A percentile compares a stretch with the other conserved stretches of the same genome.
Evolutionary conservation across 352 stramenopile genomes (phyloP).

Genomic region (Hyphochytrium catenoides): DNA sequence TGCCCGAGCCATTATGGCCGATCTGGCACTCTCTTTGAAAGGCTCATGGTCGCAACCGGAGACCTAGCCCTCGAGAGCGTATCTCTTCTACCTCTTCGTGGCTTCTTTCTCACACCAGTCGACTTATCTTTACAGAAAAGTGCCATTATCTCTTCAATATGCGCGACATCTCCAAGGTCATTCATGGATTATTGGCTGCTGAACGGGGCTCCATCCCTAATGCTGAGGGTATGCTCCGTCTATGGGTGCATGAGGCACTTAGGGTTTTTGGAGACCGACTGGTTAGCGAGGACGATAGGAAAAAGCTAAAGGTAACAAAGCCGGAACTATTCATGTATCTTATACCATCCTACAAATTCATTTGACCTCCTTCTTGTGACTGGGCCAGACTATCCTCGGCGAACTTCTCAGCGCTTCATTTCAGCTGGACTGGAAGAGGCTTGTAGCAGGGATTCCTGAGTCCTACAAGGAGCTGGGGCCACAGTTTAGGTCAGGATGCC

Average conservation of each 20-base stretch:
- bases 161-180: slow-evolving; percentile 61
- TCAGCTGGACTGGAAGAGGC: slow-evolving; percentile 37
- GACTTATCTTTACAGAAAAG: slow-evolving; percentile 26
- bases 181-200: slow-evolving; percentile 45
- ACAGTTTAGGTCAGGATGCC: slow-evolving; percentile 49
- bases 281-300: slow-evolving; percentile 56
- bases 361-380: too few relatives aligned
- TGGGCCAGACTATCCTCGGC: slow-evolving; percentile 28
- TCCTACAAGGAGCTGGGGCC: slow-evolving; percentile 45
- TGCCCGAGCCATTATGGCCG: too few relatives aligned
- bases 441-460: slow-evolving; percentile 27
- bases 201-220: slow-evolving; percentile 44
- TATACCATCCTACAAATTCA: slow-evolving; percentile 1
- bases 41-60: too few relatives aligned
- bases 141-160: slow-evolving; percentile 71
- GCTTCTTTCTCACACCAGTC: slow-evolving; percentile 2
- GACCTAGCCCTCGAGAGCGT: too few relatives aligned
- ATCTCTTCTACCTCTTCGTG: not conserved
- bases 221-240: slow-evolving; percentile 31
- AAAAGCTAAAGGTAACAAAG: slow-evolving; percentile 41
- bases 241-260: slow-evolving; percentile 71
- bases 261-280: slow-evolving; percentile 72
- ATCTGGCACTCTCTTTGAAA: too few relatives aligned
- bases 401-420: slow-evolving; percentile 43
- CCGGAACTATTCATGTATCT: slow-evolving; percentile 2